Base-by-base conservation (phyloP, 768 basidiomycete genomes). In the Podaxis carcinomalis region DNA sequence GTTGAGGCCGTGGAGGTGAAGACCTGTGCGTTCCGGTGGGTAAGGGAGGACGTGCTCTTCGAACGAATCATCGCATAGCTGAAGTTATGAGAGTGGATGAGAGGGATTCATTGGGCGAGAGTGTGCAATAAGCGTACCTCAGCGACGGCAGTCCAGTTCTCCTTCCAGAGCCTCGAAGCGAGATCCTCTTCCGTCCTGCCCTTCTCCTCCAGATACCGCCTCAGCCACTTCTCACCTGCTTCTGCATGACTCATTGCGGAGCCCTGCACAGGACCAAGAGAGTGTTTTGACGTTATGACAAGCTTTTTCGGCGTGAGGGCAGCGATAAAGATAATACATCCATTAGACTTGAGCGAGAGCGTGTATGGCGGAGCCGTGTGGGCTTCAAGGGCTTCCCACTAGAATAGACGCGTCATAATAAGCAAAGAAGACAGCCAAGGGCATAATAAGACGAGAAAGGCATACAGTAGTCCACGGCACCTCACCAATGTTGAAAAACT, bases 401-500 rank as follows among this genome's bases (percentile, higher is more conserved):
- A 56, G 36, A 10, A 49, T 14, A 21, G 7, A 49, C 25, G 47
- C 47, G 47, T 49, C 47, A 49, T 25, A 11, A 0, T 49, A 4
- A 49, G 47, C 13, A 49, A 32, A 16, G 9, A 32, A 0, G 13
- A 28, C 50, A 3, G 63, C 5, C 49, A 19, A 53, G 50, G 40
- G 7, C 5, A 55, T 59, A 19, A 62, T 62, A 40, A 63, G 23
- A 39, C 16, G 57, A 37, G 6, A 57, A 7, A 10, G 42, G 77
- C 91, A 66, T 69, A 96, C 96, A 59, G 87, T 86, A 0, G 90
- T 95, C 94, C 95, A 98, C 2, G 89, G 92, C 4, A 98, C 93
- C 72, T 99, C 97, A 3, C 88, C 92, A 32, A 97, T 92, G 70
- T 97, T 98, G 80, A 98, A 98, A 74, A 99, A 98, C 77, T 99